Conservation (phyloP, 768 basidiomycete genomes). For the Asterophora parasitica region DNA sequence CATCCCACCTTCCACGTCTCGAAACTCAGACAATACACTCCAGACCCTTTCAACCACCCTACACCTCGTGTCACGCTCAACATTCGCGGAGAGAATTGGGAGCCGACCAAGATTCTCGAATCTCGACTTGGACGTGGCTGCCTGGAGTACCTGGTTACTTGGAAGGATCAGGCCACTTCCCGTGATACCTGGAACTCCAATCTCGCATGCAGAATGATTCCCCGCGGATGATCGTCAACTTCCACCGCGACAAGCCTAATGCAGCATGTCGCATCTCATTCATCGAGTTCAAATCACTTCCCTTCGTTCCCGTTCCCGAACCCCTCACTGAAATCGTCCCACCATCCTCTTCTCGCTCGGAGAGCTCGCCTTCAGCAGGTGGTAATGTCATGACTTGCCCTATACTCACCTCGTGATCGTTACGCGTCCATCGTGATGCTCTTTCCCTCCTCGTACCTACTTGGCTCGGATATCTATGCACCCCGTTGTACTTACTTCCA, state of each 20-base stretch:
- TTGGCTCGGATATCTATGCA: too few species aligned
- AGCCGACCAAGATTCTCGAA: background rate
- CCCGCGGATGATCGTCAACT: background rate
- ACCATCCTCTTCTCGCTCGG: background rate
- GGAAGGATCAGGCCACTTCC: slow-evolving; percentile 3
- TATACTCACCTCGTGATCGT: too few species aligned
- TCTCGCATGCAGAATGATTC: background rate
- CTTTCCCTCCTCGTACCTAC: too few species aligned
- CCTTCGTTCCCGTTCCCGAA: background rate
- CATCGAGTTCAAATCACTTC: background rate
- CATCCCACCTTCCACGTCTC: background rate
- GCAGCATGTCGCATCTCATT: background rate
- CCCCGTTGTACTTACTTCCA: too few species aligned
- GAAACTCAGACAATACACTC: background rate
- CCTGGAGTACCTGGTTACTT: background rate
- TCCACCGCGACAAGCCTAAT: background rate
- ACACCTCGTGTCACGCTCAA: background rate
- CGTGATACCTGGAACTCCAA: background rate
- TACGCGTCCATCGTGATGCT: too few species aligned
- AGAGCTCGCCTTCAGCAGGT: slow-evolving; percentile 1
- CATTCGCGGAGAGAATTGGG: background rate
- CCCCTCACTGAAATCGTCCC: background rate
- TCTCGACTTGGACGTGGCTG: background rate
- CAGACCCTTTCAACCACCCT: background rate
- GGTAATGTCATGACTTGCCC: slow-evolving; percentile 2